phyloP scores from a whole-genome alignment of 2,329 filamentous ascomycete genomes.

The Alternaria atra region DNA sequence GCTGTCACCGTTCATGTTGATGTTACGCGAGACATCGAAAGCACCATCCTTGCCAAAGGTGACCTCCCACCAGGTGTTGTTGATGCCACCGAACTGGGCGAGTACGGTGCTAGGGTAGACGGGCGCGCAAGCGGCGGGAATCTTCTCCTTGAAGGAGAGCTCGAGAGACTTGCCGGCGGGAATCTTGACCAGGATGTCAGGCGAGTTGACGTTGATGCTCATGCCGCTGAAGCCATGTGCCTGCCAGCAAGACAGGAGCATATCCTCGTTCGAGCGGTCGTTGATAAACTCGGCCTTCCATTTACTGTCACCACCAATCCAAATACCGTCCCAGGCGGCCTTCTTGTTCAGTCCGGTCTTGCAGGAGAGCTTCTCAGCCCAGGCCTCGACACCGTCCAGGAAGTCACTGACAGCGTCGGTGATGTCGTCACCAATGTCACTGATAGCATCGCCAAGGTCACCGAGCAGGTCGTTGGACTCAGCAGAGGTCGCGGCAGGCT shows the following conservation, averaged over 20 bases:
- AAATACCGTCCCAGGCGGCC: slow-evolving; percentile 42
- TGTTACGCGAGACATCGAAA: slow-evolving; percentile 56
- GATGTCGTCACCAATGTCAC: slow-evolving; percentile 15
- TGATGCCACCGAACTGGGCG: slow-evolving; percentile 50
- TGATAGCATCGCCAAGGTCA: slow-evolving; percentile 9
- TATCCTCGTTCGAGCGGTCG: slow-evolving; percentile 35
- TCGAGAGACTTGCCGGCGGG: slow-evolving; percentile 47
- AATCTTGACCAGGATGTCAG: slow-evolving; percentile 53
- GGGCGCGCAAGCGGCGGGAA: slow-evolving; percentile 54
- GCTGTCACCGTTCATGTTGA: slow-evolving; percentile 56
- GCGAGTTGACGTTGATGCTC: slow-evolving; percentile 47
- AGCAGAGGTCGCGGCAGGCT: slow-evolving; percentile 9
- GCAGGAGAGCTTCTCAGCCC: slow-evolving; percentile 34
- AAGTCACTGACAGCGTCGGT: slow-evolving; percentile 16
- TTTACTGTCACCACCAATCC: slow-evolving; percentile 47
- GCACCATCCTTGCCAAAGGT: slow-evolving; percentile 52
- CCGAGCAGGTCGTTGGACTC: slow-evolving; percentile 4
- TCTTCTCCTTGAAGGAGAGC: slow-evolving; percentile 50
- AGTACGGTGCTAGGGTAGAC: slow-evolving; percentile 49
- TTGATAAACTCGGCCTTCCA: slow-evolving; percentile 52
- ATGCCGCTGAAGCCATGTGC: slow-evolving; percentile 45
- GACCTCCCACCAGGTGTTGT: slow-evolving; percentile 58
- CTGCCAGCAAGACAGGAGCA: slow-evolving; percentile 51
- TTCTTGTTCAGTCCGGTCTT: slow-evolving; percentile 41
- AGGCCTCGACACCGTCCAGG: slow-evolving; percentile 28